A percentile compares a stretch with the other conserved stretches of the same genome.
Conservation (phyloP, 148 eudicot genomes). For the Mesembryanthemum crystallinum region DNA sequence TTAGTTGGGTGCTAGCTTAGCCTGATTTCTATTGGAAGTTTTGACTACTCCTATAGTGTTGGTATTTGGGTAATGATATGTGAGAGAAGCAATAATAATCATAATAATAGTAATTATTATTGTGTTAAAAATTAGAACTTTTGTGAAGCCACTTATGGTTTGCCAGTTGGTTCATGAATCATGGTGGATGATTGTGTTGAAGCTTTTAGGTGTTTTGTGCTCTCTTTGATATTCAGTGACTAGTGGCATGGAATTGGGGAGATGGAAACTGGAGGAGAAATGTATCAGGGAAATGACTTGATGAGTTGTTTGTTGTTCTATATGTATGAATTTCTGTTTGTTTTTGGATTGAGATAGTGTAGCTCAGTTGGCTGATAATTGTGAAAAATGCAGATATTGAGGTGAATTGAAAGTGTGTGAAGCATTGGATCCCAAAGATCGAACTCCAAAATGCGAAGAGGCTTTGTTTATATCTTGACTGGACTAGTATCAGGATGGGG, state of each 20-base stretch:
- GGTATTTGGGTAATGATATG: not conserved
- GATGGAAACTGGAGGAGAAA: too few relatives aligned
- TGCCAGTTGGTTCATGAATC: too few relatives aligned
- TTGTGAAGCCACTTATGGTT: too few relatives aligned
- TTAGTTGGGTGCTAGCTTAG: not conserved
- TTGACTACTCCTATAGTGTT: not conserved
- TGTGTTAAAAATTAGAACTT: too few relatives aligned
- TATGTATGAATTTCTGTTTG: not conserved
- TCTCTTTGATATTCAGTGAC: too few relatives aligned
- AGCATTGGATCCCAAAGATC: constrained; percentile 96
- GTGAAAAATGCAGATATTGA: constrained; percentile 37
- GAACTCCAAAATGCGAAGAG: constrained; percentile 99
- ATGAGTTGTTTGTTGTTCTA: not conserved
- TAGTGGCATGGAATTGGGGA: too few relatives aligned
- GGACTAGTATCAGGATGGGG: constrained; percentile 99
- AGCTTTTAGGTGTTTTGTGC: too few relatives aligned
- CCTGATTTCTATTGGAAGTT: not conserved
- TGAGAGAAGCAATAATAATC: too few relatives aligned
- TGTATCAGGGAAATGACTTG: not conserved
- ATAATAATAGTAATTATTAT: too few relatives aligned
- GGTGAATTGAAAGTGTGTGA: constrained; percentile 58
- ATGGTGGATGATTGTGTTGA: too few relatives aligned
- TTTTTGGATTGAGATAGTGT: not conserved
- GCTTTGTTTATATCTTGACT: constrained; percentile 65
- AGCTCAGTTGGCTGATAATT: not conserved